Conservation (phyloP, 305 asterid genomes). For the Nicotiana rustica region DNA sequence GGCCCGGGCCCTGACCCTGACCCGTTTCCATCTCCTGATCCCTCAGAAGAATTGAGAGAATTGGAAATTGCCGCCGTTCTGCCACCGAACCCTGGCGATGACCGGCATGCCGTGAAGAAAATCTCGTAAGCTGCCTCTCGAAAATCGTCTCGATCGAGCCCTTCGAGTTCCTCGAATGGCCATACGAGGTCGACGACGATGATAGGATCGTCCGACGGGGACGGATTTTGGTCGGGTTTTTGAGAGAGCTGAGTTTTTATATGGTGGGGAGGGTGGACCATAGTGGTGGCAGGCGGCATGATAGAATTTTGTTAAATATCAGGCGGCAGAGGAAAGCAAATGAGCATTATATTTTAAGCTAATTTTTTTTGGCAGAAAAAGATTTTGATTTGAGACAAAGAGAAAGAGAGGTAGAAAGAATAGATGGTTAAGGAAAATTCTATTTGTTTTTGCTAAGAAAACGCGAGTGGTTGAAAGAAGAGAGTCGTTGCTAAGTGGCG, state of each 20-base stretch:
- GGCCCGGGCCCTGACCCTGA: constrained; percentile 39
- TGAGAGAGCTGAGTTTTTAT: constrained; percentile 36
- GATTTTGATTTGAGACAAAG: background rate
- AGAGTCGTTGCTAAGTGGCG: background rate
- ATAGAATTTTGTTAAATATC: constrained; percentile 2
- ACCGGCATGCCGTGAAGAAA: constrained; percentile 85
- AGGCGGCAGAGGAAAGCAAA: constrained; percentile 48
- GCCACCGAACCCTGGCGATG: constrained; percentile 87
- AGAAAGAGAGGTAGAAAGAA: background rate
- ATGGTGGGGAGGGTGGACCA: constrained; percentile 50
- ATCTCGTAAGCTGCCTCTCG: constrained; percentile 85
- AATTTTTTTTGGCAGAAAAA: background rate
- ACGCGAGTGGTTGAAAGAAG: background rate
- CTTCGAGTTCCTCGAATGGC: constrained; percentile 67
- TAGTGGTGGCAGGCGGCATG: constrained; percentile 40
- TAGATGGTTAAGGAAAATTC: constrained; percentile 29
- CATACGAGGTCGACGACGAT: constrained; percentile 37
- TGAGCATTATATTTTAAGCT: constrained; percentile 43
- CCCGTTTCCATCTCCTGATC: constrained; percentile 43
- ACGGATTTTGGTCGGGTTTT: constrained; percentile 27
- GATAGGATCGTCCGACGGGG: background rate
- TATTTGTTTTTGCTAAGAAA: constrained; percentile 29
- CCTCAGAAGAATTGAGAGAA: constrained; percentile 56
- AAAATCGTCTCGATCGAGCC: constrained; percentile 66
- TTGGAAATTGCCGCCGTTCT: constrained; percentile 53